A percentile compares a stretch with the other conserved stretches of the same genome.
These are phyloP conservation scores for Myxozyma geophila DNA, from an alignment of 805 yeast species.

Conservation along the genomic window DNA sequence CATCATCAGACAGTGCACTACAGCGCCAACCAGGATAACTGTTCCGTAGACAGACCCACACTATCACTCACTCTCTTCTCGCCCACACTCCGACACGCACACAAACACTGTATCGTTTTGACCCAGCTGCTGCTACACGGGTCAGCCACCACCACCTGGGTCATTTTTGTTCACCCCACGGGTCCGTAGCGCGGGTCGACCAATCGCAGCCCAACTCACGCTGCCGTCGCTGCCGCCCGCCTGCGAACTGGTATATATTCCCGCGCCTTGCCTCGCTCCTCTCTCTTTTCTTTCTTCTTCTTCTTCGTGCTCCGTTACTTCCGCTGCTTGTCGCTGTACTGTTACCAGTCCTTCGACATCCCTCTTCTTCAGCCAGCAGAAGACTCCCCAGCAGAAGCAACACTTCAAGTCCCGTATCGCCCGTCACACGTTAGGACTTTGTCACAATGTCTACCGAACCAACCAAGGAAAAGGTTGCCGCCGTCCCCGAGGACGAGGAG, in stretches of 20 bases:
- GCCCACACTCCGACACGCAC: too few species aligned
- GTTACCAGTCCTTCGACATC: neutral
- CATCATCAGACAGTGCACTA: too few species aligned
- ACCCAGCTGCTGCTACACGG: too few species aligned
- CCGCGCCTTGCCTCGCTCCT: slow-evolving; percentile 16
- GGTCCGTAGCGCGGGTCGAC: neutral
- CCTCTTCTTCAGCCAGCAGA: neutral
- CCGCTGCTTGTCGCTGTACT: slow-evolving; percentile 5
- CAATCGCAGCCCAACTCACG: slow-evolving; percentile 3
- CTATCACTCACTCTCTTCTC: too few species aligned
- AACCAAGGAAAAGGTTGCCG: slow-evolving; percentile 49
- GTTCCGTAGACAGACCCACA: too few species aligned
- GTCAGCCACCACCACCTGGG: neutral
- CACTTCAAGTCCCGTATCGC: slow-evolving; percentile 1
- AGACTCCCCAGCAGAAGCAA: slow-evolving; percentile 12
- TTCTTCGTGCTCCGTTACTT: slow-evolving; percentile 12
- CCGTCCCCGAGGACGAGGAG: slow-evolving; percentile 62
- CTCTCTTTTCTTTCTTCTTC: slow-evolving; percentile 8
- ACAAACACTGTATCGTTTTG: too few species aligned
- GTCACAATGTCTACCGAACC: slow-evolving; percentile 38
- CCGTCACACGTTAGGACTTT: slow-evolving; percentile 1
- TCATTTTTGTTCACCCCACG: neutral
- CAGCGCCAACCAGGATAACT: too few species aligned
- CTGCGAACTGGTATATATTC: slow-evolving; percentile 22
- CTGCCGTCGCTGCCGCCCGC: slow-evolving; percentile 19